Conservation (phyloP, 148 eudicot genomes). For the Beta vulgaris region DNA sequence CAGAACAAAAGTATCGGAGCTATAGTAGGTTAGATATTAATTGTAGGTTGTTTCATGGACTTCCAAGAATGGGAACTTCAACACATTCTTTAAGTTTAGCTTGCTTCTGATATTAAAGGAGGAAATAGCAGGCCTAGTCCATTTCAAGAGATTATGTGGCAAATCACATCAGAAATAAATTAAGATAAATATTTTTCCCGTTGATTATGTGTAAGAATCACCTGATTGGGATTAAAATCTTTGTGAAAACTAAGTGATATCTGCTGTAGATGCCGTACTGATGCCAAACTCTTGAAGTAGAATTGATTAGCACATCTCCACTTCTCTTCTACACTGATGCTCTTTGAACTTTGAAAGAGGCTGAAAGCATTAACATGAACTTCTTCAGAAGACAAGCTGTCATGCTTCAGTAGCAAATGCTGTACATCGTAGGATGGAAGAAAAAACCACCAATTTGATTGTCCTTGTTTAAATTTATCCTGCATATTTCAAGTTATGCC, state of each 20-base stretch:
- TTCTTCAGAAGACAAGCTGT: slow-evolving; percentile 26
- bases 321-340: slow-evolving; percentile 33
- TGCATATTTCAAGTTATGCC: slow-evolving; percentile 19
- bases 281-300: slow-evolving; percentile 85
- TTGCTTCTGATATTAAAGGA: not conserved
- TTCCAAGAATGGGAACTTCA: not conserved
- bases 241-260: slow-evolving; percentile 74
- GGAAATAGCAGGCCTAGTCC: too few relatives aligned
- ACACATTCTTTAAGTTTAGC: not conserved
- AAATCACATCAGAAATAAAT: not conserved
- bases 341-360: slow-evolving; percentile 28
- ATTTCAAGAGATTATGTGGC: too few relatives aligned
- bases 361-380: slow-evolving; percentile 19
- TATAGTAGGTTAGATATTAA: not conserved
- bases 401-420: slow-evolving; percentile 64
- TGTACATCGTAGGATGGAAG: slow-evolving; percentile 72
- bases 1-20: not conserved
- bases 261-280: slow-evolving; percentile 54
- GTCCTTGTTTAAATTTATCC: slow-evolving; percentile 43
- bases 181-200: not conserved
- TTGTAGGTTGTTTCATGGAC: not conserved
- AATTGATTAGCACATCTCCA: slow-evolving; percentile 65
- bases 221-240: slow-evolving; percentile 82
- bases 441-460: slow-evolving; percentile 65
- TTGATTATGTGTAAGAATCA: slow-evolving; percentile 19